A percentile compares a stretch with the other conserved stretches of the same genome.
Conservation (phyloP, 495 filamentous ascomycete genomes). For the Cryomyces minteri region DNA sequence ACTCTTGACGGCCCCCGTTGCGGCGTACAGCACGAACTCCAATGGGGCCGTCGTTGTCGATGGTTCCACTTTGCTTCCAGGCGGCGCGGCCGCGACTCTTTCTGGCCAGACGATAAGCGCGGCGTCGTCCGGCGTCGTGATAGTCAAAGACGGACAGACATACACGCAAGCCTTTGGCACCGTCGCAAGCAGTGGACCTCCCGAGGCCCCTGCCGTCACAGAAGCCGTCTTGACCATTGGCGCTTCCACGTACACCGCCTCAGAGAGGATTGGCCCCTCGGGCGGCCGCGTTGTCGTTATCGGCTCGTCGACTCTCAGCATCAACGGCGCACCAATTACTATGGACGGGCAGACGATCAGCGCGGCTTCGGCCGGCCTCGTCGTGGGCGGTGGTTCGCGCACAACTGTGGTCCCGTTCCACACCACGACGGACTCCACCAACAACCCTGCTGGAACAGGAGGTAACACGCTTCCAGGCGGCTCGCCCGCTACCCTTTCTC, state of each 20-base stretch:
- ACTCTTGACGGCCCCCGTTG: too few relatives aligned
- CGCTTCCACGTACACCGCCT: not conserved
- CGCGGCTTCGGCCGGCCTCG: not conserved
- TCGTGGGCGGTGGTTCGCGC: not conserved
- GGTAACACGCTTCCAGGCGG: too few relatives aligned
- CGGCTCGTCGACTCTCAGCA: not conserved
- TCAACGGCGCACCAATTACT: not conserved
- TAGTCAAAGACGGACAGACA: not conserved
- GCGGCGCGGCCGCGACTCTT: not conserved
- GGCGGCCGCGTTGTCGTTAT: not conserved
- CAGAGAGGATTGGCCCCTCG: not conserved
- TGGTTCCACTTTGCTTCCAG: not conserved
- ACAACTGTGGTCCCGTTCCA: not conserved
- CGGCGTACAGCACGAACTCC: too few relatives aligned
- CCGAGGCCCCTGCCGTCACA: not conserved
- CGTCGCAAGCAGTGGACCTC: not conserved
- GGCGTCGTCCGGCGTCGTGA: not conserved
- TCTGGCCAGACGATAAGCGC: not conserved
- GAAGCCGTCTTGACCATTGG: not conserved
- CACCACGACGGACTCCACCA: too few relatives aligned
- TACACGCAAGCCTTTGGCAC: not conserved
- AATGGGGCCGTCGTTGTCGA: too few relatives aligned
- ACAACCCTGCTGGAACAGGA: not conserved
- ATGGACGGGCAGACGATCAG: conserved; percentile 1
- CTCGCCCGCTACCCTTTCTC: too few relatives aligned